Base-by-base conservation (phyloP, 2,329 filamentous ascomycete genomes). In the Epichloe bromicola region DNA sequence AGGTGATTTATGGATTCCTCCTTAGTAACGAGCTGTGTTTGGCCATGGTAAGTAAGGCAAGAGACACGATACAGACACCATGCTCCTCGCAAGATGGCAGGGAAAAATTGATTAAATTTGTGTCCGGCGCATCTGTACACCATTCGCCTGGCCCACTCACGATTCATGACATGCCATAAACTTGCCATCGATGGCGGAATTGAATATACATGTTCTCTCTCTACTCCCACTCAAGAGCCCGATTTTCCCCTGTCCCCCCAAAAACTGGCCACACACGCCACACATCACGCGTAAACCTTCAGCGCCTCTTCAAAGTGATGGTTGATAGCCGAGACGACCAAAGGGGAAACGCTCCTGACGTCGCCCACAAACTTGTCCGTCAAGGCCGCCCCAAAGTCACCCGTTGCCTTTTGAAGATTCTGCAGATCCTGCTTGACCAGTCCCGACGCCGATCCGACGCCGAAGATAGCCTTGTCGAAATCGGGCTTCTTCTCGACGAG, bases 391-490 rank as follows among this genome's bases (percentile, higher is more conserved):
- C 49, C 49, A 14, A 42, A 46, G 8, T 40, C 23, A 20, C 33
- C 42, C 11, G 42, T 50, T n/a, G 34, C 36, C 3, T 34, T 46
- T 23, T 46, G 14, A 26, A 50, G 20, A 5, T 34, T 7, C 23
- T 46, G 17, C 49, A 50, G 20, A 14, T 46, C 49, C 4, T 19
- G 26, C 49, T 41, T 50, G 19, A 50, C 49, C 6, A 46, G 41
- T 12, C 19, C 20, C 7, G 49, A 50, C 15, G 49, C 49, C 11
- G 42, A 46, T 17, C 19, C 42, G 7, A 46, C 20, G 8, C 42
- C 49, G 2, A 50, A 36, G 23, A 50, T 50, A 36, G 49, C 42
- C 36, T 38, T 50, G 42, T 50, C 42, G 26, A 50, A 50, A 8
- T 46, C 26, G 6, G 42, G 42, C 34, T 46, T 46, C 20, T 46